Evolutionary conservation across 2,329 filamentous ascomycete species (phyloP).

Genomic region (Ilyonectria robusta): DNA sequence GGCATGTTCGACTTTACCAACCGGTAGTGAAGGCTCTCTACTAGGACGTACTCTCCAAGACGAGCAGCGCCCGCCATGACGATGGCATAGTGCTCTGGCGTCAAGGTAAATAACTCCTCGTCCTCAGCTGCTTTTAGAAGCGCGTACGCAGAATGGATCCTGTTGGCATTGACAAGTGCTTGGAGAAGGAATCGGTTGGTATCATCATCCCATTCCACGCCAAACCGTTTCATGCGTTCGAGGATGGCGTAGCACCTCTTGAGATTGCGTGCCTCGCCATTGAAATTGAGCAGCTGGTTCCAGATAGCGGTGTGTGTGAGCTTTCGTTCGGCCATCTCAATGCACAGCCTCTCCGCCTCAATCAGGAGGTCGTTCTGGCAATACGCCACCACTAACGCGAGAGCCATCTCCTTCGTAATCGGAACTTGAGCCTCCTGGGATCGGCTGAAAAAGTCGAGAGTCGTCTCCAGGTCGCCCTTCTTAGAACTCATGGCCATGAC

Average conservation of each 20-base stretch:
- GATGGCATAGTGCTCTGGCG: conserved; percentile 64
- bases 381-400: conserved; percentile 77
- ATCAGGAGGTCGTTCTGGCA: conserved; percentile 59
- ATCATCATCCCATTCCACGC: conserved; percentile 63
- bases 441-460: conserved; percentile 74
- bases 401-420: conserved; percentile 71
- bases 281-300: conserved; percentile 82
- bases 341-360: conserved; percentile 56
- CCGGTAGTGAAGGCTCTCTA: conserved; percentile 58
- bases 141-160: conserved; percentile 64
- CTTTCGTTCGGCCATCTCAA: conserved; percentile 66
- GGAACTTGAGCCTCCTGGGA: conserved; percentile 68
- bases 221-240: conserved; percentile 62
- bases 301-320: conserved; percentile 75
- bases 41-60: conserved; percentile 59
- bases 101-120: conserved; percentile 62
- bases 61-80: conserved; percentile 68
- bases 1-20: conserved; percentile 60
- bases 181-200: conserved; percentile 67
- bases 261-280: conserved; percentile 74
- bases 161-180: conserved; percentile 63
- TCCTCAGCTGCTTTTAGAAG: conserved; percentile 62
- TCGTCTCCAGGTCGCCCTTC: conserved; percentile 80
- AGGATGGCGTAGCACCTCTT: conserved; percentile 64
- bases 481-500: conserved; percentile 80